Conservation (phyloP, 495 filamentous ascomycete species). For the Penicillium mononematosum region DNA sequence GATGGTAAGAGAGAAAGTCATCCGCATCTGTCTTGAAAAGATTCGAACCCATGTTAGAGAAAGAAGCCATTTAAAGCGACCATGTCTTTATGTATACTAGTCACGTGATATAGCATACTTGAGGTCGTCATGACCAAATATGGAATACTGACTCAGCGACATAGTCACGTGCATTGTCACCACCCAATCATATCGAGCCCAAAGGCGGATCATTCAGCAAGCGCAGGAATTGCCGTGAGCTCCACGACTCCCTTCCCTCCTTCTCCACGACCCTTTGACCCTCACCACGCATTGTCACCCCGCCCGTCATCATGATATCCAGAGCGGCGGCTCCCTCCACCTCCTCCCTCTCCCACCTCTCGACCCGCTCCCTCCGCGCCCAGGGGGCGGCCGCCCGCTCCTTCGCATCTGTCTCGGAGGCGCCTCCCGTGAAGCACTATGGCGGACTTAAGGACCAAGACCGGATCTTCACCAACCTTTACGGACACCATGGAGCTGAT, state of each 20-base stretch:
- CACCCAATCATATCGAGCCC: slow-evolving; percentile 37
- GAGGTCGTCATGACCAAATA: slow-evolving; percentile 16
- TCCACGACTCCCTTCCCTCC: slow-evolving; percentile 32
- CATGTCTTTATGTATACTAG: not conserved
- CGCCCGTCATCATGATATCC: slow-evolving; percentile 49
- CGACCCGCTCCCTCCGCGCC: slow-evolving; percentile 56
- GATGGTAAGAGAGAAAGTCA: not conserved
- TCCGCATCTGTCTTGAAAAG: not conserved
- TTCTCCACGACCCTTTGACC: slow-evolving; percentile 30
- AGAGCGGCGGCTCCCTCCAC: slow-evolving; percentile 51
- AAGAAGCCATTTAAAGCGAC: not conserved
- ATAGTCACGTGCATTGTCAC: slow-evolving; percentile 26
- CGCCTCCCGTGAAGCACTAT: slow-evolving; percentile 68
- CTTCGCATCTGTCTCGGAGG: slow-evolving; percentile 89
- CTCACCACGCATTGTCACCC: slow-evolving; percentile 31
- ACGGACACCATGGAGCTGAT: slow-evolving; percentile 86
- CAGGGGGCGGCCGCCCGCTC: slow-evolving; percentile 55
- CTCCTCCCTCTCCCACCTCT: slow-evolving; percentile 51
- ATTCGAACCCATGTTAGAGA: not conserved
- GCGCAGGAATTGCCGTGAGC: slow-evolving; percentile 46
- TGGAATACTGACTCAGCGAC: slow-evolving; percentile 23
- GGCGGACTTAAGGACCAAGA: slow-evolving; percentile 93
- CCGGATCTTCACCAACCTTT: slow-evolving; percentile 97
- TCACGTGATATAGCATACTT: slow-evolving; percentile 6
- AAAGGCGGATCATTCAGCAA: slow-evolving; percentile 52